Evolutionary conservation across 2,329 filamentous ascomycete species (phyloP).

Genomic region (Cercospora zeae-maydis): DNA sequence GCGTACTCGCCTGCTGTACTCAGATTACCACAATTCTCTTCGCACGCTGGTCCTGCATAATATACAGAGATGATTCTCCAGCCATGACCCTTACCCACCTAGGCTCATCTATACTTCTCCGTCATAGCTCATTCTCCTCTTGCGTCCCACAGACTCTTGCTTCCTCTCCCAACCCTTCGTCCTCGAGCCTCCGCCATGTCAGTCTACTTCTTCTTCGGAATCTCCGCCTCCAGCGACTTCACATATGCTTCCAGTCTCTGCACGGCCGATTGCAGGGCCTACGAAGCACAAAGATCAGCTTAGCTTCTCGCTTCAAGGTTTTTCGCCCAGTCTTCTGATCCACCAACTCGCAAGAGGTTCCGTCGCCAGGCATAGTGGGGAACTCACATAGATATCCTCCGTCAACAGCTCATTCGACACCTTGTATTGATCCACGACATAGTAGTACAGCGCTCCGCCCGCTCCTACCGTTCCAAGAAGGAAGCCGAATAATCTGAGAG

Average conservation of each 20-base stretch:
- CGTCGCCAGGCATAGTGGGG: not conserved
- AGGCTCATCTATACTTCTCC: not conserved
- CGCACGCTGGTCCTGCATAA: not conserved
- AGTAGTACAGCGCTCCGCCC: conserved; percentile 81
- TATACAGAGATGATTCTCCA: not conserved
- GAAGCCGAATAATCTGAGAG: conserved; percentile 80
- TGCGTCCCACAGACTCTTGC: not conserved
- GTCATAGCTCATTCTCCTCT: not conserved
- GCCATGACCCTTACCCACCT: not conserved
- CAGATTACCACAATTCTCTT: not conserved
- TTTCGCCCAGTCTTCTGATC: not conserved
- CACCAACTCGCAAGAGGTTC: not conserved
- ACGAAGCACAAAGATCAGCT: not conserved
- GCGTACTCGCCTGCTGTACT: not conserved
- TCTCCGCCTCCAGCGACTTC: conserved; percentile 73
- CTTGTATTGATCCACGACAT: conserved; percentile 90
- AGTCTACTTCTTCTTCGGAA: conserved; percentile 63
- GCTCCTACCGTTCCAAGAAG: conserved; percentile 77
- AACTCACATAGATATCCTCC: conserved; percentile 88
- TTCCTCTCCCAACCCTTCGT: not conserved
- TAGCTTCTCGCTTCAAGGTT: not conserved
- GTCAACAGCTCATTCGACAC: conserved; percentile 87
- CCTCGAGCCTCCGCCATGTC: not conserved
- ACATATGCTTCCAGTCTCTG: conserved; percentile 83
- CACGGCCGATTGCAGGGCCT: conserved; percentile 85